Evolutionary conservation across 148 eudicot genomes (phyloP).

Genomic region (Simmondsia chinensis): DNA sequence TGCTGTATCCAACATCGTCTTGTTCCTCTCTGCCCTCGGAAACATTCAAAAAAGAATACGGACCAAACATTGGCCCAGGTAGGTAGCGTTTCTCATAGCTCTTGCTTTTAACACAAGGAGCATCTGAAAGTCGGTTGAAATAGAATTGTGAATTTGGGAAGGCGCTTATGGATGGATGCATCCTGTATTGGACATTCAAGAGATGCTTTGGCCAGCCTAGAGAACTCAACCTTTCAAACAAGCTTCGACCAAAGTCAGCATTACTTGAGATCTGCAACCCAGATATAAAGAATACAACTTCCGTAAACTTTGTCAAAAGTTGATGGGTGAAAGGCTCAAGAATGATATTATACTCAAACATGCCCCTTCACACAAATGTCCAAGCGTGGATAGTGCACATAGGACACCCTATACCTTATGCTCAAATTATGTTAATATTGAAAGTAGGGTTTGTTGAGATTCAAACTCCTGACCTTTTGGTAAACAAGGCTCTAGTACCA

Average conservation of each 20-base stretch:
- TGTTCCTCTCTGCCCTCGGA: conserved; percentile 26
- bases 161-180: conserved; percentile 61
- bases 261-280: conserved; percentile 28
- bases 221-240: conserved; percentile 28
- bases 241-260: conserved; percentile 54
- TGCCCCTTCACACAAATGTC: too few relatives aligned
- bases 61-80: conserved; percentile 24
- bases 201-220: conserved; percentile 48
- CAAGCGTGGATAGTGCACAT: too few relatives aligned
- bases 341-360: too few relatives aligned
- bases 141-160: conserved; percentile 21
- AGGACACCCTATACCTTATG: too few relatives aligned
- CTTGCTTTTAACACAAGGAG: conserved; percentile 9
- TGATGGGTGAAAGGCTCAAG: too few relatives aligned
- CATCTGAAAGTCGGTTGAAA: conserved; percentile 17
- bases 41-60: conserved; percentile 30
- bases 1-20: conserved; percentile 8
- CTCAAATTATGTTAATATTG: too few relatives aligned
- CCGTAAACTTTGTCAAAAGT: too few relatives aligned
- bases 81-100: conserved; percentile 8
- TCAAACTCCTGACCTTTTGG: neutral
- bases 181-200: conserved; percentile 51
- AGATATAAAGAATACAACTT: too few relatives aligned
- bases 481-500: neutral
- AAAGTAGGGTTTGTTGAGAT: neutral